phyloP scores from a whole-genome alignment of 2,329 filamentous ascomycete species.

The Neofusicoccum laricinum region DNA sequence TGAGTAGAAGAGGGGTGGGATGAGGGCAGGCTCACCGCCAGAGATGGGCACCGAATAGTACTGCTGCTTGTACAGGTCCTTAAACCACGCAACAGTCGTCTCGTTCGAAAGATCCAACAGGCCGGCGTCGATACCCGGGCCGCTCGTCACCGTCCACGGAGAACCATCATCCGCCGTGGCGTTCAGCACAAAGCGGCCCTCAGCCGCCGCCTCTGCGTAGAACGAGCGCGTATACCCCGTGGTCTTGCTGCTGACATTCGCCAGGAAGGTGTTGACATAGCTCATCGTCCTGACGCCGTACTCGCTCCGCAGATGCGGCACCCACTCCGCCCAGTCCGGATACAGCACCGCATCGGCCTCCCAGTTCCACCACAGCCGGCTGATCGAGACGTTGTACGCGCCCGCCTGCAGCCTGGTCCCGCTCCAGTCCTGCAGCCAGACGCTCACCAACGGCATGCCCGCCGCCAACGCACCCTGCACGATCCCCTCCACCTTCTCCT shows the following conservation, averaged over 20 bases:
- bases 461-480: slow-evolving; percentile 30
- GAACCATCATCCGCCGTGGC: slow-evolving; percentile 32
- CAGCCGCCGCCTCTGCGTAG: slow-evolving; percentile 30
- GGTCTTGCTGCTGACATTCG: slow-evolving; percentile 34
- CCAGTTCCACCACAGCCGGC: slow-evolving; percentile 41
- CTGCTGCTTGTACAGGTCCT: slow-evolving; percentile 30
- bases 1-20: not conserved
- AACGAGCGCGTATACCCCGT: slow-evolving; percentile 31
- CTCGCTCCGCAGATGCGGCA: slow-evolving; percentile 30
- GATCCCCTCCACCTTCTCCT: slow-evolving; percentile 34
- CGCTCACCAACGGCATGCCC: slow-evolving; percentile 32
- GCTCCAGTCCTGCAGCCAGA: slow-evolving; percentile 39
- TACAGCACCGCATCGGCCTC: slow-evolving; percentile 35
- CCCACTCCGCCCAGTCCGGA: slow-evolving; percentile 35
- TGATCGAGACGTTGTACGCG: slow-evolving; percentile 30
- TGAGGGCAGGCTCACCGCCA: slow-evolving; percentile 22
- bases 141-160: slow-evolving; percentile 32
- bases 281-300: slow-evolving; percentile 29
- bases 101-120: slow-evolving; percentile 38
- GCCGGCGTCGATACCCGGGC: slow-evolving; percentile 36
- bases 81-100: slow-evolving; percentile 31
- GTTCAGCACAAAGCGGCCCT: slow-evolving; percentile 34
- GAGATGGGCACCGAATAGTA: slow-evolving; percentile 36
- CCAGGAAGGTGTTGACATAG: slow-evolving; percentile 37
- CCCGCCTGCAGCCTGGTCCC: slow-evolving; percentile 34